Percentiles rank a stretch among this genome's conserved stretches.
phyloP scores from a whole-genome alignment of 805 yeast genomes.

The Candida pini region DNA sequence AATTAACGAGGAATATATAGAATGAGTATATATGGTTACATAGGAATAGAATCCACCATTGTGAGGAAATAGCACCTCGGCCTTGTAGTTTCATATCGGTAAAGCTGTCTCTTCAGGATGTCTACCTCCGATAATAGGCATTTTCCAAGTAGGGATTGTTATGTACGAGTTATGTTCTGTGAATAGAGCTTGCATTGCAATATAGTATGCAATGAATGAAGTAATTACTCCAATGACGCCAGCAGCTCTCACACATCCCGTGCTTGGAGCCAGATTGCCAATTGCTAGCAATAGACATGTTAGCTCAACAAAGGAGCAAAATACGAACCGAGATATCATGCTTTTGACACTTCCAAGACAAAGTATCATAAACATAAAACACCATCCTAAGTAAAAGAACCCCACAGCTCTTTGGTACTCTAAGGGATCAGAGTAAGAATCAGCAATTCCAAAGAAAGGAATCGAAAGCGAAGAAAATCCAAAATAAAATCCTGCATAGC shows the following conservation, averaged over 20 bases:
- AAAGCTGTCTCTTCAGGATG: background rate
- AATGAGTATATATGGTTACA: too few species aligned
- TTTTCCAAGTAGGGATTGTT: slow-evolving; percentile 21
- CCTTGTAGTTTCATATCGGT: background rate
- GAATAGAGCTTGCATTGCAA: slow-evolving; percentile 65
- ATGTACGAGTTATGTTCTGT: slow-evolving; percentile 60
- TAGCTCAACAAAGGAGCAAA: slow-evolving; percentile 47
- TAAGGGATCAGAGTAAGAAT: slow-evolving; percentile 38
- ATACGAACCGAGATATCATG: slow-evolving; percentile 45
- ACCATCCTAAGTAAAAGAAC: slow-evolving; percentile 57
- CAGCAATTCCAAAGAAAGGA: slow-evolving; percentile 53
- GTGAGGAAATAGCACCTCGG: too few species aligned
- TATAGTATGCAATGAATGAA: slow-evolving; percentile 61
- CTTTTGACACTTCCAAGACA: slow-evolving; percentile 53
- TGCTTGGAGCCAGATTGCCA: slow-evolving; percentile 43
- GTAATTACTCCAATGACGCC: slow-evolving; percentile 62
- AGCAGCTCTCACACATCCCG: slow-evolving; percentile 42
- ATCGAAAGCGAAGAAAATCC: slow-evolving; percentile 61
- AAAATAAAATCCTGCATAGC: slow-evolving; percentile 75
- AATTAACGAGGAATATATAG: too few species aligned
- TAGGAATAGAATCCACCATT: too few species aligned
- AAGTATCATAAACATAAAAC: slow-evolving; percentile 56
- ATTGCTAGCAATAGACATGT: slow-evolving; percentile 48
- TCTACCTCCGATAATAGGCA: slow-evolving; percentile 26
- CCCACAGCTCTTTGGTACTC: slow-evolving; percentile 50